Evolutionary conservation across 2,329 filamentous ascomycete species (phyloP).

Genomic region (Fusarium pseudoanthophilum): DNA sequence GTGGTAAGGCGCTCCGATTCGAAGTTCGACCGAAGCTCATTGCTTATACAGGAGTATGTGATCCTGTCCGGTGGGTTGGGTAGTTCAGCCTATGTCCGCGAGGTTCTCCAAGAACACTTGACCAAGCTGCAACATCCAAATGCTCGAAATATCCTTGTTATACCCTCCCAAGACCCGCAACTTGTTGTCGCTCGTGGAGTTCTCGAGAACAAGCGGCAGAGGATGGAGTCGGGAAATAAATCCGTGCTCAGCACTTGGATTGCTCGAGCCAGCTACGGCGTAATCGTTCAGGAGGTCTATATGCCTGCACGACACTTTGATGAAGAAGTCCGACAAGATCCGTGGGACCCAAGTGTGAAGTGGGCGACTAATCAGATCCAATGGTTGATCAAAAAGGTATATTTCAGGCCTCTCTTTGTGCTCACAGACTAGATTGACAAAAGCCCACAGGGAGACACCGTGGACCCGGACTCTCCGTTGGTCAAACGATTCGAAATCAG

Average conservation of each 20-base stretch:
- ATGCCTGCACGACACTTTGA: conserved; percentile 32
- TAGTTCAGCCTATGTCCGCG: conserved; percentile 59
- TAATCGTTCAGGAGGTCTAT: conserved; percentile 35
- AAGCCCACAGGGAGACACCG: conserved; percentile 50
- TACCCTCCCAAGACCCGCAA: conserved; percentile 32
- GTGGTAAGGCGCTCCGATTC: conserved; percentile 45
- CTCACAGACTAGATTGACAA: neutral
- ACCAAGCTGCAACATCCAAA: conserved; percentile 48
- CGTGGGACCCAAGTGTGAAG: conserved; percentile 23
- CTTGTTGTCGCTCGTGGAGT: conserved; percentile 28
- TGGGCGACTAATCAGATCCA: conserved; percentile 41
- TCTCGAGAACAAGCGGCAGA: conserved; percentile 32
- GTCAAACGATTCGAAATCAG: conserved; percentile 49
- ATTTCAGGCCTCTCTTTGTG: neutral
- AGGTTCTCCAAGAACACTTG: conserved; percentile 54
- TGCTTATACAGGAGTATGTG: conserved; percentile 50
- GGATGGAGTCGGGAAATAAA: conserved; percentile 19
- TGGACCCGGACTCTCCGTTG: conserved; percentile 51
- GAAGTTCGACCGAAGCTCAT: neutral
- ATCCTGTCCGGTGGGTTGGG: conserved; percentile 59
- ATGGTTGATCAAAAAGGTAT: conserved; percentile 39
- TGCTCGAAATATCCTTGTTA: conserved; percentile 18
- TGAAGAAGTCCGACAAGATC: conserved; percentile 30
- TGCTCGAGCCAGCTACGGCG: conserved; percentile 40
- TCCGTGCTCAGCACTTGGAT: conserved; percentile 30